Evolutionary conservation across 192 early-diverging fungal genomes (phyloP), one percentile per base, ranked within the genome.

Genomic region (Martensiomyces pterosporus): DNA sequence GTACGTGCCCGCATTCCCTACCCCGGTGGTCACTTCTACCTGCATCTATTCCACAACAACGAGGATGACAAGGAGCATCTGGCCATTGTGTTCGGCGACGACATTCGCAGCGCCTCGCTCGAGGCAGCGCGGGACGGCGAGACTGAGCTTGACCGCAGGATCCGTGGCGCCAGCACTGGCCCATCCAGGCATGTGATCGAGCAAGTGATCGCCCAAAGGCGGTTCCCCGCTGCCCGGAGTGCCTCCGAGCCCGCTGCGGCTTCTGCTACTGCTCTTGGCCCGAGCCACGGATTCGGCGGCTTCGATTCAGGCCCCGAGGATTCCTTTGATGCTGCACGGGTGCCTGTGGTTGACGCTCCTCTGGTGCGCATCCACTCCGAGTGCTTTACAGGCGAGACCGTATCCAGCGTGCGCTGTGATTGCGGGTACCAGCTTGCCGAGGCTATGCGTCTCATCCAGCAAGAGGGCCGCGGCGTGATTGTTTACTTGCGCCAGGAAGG

Each of bases 401-500:
- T 96, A 3, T 84, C 87, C 17, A 90, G 87, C 9, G 81, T 81
- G 44, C 80, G 95, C 9, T 98, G 95, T 55, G 95, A 98, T 66
- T 98, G 95, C 71, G 92, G 86, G 12, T 91, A 93, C 52, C 94
- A 97, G 59, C 75, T 98, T 45, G 84, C 93, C 43, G 86, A 88
- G 59, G 89, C 94, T 0, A 94, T 95, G 90, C 70, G 83, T 35
- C 63, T 85, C 46, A 96, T 98, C 70, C 84, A 88, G 47, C 54
- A 57, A 21, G 89, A 88, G 50, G 87, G 90, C 12, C 73, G 85
- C 1, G 95, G 93, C n/a, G 89, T 97, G 10, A 86, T 98, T 52
- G 82, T 98, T 5, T 98, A 98, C 57, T 65, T 98, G 60, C 84
- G 88, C 27, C 95, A 98, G 60, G 95, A 98, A 65, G 95, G 95